These are phyloP conservation scores for Porcisia deanei DNA, from an alignment of 208 protist species.

Conservation along the genomic window DNA sequence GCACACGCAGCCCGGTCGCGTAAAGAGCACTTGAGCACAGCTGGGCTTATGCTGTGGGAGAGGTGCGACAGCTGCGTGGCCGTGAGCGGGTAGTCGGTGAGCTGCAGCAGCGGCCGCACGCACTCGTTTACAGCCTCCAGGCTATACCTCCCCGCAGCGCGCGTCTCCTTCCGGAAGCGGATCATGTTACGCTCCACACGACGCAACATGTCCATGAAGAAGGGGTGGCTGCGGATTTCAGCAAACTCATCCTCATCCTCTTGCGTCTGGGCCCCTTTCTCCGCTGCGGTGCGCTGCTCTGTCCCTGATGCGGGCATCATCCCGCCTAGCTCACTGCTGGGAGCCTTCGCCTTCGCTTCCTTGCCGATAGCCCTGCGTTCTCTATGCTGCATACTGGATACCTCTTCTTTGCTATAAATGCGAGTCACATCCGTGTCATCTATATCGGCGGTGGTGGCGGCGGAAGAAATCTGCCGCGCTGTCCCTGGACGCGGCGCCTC, in stretches of 20 bases:
- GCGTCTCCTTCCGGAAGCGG: slow-evolving; percentile 74
- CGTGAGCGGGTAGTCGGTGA: slow-evolving; percentile 88
- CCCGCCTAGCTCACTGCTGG: slow-evolving; percentile 9
- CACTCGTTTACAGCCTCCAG: slow-evolving; percentile 71
- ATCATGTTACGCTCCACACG: slow-evolving; percentile 77
- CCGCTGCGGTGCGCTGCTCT: neutral
- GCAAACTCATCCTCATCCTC: slow-evolving; percentile 40
- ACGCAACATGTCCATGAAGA: slow-evolving; percentile 74
- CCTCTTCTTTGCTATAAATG: slow-evolving; percentile 74
- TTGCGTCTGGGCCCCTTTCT: neutral
- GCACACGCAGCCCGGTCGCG: slow-evolving; percentile 51
- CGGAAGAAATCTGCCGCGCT: neutral
- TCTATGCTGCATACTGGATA: slow-evolving; percentile 31
- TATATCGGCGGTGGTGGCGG: neutral
- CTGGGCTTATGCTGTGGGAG: slow-evolving; percentile 61
- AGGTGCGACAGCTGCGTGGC: slow-evolving; percentile 58
- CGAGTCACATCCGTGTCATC: slow-evolving; percentile 61
- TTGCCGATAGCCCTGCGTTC: neutral
- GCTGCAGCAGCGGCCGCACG: slow-evolving; percentile 84
- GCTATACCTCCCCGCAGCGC: slow-evolving; percentile 62
- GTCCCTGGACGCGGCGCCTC: neutral
- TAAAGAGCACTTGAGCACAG: slow-evolving; percentile 66
- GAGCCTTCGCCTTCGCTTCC: slow-evolving; percentile 3
- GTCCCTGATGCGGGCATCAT: slow-evolving; percentile 5
- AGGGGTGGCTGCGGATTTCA: slow-evolving; percentile 69